Evolutionary conservation across 352 stramenopile species (phyloP).

Genomic region (Aphanomyces invadans): DNA sequence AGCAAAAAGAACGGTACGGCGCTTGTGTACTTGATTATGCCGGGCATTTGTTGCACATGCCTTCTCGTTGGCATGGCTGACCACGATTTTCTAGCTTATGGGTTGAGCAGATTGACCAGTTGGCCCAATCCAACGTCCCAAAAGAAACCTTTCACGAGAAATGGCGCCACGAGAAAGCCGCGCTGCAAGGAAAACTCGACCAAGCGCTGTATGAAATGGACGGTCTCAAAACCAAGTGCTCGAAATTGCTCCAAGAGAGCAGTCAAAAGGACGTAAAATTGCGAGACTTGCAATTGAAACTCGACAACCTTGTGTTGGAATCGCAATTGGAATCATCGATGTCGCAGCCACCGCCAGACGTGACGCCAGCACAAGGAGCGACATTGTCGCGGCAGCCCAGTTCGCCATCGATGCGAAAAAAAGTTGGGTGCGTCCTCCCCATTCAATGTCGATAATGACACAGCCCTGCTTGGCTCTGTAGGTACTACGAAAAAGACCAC

Average conservation of each 20-base stretch:
- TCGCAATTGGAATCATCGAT: conserved; percentile 44
- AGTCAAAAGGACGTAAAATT: conserved; percentile 39
- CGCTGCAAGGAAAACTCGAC: conserved; percentile 12
- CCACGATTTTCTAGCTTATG: background rate
- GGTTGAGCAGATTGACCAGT: conserved; percentile 8
- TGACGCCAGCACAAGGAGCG: background rate
- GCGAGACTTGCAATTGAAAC: conserved; percentile 35
- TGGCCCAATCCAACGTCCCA: background rate
- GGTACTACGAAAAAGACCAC: conserved; percentile 66
- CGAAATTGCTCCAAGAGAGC: conserved; percentile 39
- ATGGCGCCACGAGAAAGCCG: background rate
- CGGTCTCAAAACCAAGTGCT: conserved; percentile 31
- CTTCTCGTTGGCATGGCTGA: no score
- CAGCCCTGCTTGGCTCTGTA: no score
- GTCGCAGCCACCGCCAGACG: conserved; percentile 12
- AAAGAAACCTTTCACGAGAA: background rate
- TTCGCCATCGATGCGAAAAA: conserved; percentile 20
- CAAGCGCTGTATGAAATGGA: conserved; percentile 22
- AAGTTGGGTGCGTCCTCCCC: conserved; percentile 15
- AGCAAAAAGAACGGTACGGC: conserved; percentile 43
- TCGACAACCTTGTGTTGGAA: conserved; percentile 53
- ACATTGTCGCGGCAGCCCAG: conserved; percentile 4
- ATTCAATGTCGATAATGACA: background rate
- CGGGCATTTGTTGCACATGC: background rate
- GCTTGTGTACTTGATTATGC: background rate